phyloP scores from a whole-genome alignment of 83 land plant genomes.

The Picea engelmannii region DNA sequence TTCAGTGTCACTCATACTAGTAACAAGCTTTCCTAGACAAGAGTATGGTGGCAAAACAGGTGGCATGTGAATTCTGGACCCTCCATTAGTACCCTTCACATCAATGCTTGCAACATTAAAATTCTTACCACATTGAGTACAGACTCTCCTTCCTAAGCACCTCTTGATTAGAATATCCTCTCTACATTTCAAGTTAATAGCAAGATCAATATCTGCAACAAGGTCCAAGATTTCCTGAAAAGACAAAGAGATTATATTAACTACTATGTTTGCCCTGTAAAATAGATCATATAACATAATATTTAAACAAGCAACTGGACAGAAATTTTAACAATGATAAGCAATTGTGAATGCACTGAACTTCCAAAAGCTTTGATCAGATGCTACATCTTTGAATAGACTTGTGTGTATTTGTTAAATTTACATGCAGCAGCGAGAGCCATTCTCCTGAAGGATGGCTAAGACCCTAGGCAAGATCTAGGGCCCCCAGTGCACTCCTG shows the following conservation, averaged over 20 bases:
- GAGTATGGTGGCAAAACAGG: slow-evolving; percentile 29
- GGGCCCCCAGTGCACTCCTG: too few species aligned
- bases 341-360: neutral
- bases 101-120: slow-evolving; percentile 31
- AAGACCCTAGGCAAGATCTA: too few species aligned
- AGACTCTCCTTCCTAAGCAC: slow-evolving; percentile 40
- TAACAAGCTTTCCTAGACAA: slow-evolving; percentile 21
- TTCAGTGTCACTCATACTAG: slow-evolving; percentile 30
- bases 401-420: neutral
- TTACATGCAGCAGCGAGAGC: too few species aligned
- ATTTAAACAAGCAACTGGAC: neutral
- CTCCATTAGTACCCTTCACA: slow-evolving; percentile 15
- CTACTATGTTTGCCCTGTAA: neutral
- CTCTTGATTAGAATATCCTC: slow-evolving; percentile 41
- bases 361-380: neutral
- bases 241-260: neutral
- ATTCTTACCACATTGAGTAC: slow-evolving; percentile 44
- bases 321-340: neutral
- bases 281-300: neutral
- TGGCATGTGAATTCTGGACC: slow-evolving; percentile 25
- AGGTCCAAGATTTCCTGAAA: slow-evolving; percentile 86
- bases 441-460: too few species aligned
- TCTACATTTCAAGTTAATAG: slow-evolving; percentile 71
- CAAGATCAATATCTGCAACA: slow-evolving; percentile 80
- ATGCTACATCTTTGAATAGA: neutral